A percentile compares a stretch with the other conserved stretches of the same genome.
phyloP scores from a whole-genome alignment of 2,329 filamentous ascomycete genomes.

The Cladosporium sp. region DNA sequence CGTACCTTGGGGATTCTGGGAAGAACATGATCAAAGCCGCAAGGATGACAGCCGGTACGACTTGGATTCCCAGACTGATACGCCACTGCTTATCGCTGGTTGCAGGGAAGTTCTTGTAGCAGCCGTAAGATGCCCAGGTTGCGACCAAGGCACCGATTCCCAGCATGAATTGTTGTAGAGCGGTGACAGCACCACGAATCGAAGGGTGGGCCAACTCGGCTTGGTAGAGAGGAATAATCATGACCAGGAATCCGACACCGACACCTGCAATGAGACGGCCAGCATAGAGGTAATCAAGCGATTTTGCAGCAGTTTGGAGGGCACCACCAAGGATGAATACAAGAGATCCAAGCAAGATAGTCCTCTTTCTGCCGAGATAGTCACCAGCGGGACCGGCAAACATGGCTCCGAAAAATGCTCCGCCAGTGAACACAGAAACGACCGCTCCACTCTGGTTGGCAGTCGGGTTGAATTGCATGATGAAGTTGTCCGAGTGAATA shows the following conservation, averaged over 20 bases:
- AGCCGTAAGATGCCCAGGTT: conserved; percentile 66
- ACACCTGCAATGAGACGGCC: conserved; percentile 47
- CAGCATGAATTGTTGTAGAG: conserved; percentile 77
- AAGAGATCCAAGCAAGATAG: conserved; percentile 65
- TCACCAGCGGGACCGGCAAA: conserved; percentile 62
- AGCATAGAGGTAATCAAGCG: conserved; percentile 59
- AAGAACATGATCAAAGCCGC: conserved; percentile 65
- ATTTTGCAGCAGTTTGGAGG: conserved; percentile 65
- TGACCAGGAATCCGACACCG: conserved; percentile 57
- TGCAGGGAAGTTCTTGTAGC: conserved; percentile 47
- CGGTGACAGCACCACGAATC: conserved; percentile 70
- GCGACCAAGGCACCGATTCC: conserved; percentile 69
- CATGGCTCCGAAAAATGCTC: conserved; percentile 66
- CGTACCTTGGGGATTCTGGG: conserved; percentile 52
- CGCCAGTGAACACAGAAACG: conserved; percentile 71
- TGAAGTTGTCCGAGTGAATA: conserved; percentile 44
- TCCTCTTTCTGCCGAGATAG: conserved; percentile 62
- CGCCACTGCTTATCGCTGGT: conserved; percentile 54
- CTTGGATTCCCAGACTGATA: conserved; percentile 63
- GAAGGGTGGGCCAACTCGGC: conserved; percentile 73
- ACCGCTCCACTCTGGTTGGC: conserved; percentile 54
- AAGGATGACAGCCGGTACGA: conserved; percentile 60
- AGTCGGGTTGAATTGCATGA: conserved; percentile 35
- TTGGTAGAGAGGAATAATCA: conserved; percentile 69
- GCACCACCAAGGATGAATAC: conserved; percentile 68